Conservation (phyloP, 2,329 filamentous ascomycete genomes). For the Trichoderma lentiforme region DNA sequence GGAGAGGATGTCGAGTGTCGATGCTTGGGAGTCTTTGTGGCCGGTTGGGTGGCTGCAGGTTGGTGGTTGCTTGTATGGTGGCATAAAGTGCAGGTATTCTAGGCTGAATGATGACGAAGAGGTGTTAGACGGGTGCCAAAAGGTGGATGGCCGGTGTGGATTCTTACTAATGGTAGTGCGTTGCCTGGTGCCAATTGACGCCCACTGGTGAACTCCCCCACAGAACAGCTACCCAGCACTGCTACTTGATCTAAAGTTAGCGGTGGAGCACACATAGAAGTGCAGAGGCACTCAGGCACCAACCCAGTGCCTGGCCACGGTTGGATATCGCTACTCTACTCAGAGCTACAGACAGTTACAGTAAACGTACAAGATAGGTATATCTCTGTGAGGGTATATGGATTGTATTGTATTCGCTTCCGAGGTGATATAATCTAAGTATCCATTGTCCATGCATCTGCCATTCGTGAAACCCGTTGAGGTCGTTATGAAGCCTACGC, state of each 20-base stretch:
- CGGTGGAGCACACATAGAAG: background rate
- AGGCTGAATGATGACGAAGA: conserved; percentile 17
- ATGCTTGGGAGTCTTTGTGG: background rate
- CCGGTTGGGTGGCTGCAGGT: background rate
- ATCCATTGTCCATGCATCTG: background rate
- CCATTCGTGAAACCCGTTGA: background rate
- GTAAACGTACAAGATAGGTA: background rate
- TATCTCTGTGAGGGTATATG: background rate
- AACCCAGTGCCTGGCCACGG: background rate
- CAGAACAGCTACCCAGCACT: background rate
- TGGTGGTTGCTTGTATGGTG: background rate
- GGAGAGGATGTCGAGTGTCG: background rate
- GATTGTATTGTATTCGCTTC: background rate
- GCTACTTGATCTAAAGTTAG: background rate
- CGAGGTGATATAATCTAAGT: background rate
- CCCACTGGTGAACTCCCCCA: background rate
- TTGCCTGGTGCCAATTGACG: background rate
- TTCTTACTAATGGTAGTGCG: background rate
- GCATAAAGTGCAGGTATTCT: conserved; percentile 8
- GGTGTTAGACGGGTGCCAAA: background rate
- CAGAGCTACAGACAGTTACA: background rate
- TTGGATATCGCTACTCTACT: background rate
- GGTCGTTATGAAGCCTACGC: background rate
- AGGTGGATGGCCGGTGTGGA: background rate
- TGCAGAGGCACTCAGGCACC: background rate